A percentile compares a stretch with the other conserved stretches of the same genome.
Evolutionary conservation across 345 rosid genomes (phyloP).

Genomic region (Eutrema yunnanense): DNA sequence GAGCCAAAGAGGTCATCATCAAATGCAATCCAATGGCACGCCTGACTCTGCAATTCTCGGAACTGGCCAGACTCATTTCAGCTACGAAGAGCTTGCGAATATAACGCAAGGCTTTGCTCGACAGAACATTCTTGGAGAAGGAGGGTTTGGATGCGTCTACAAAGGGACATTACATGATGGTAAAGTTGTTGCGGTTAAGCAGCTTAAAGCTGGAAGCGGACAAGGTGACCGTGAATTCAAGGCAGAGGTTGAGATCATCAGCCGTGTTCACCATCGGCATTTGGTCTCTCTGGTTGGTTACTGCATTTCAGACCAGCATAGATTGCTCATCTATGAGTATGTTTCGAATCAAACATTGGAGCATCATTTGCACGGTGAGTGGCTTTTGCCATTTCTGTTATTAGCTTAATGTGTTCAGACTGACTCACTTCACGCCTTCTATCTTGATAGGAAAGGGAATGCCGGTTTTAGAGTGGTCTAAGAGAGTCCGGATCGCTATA

Average conservation of each 20-base stretch:
- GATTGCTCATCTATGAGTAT: slow-evolving; percentile 82
- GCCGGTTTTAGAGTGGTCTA: slow-evolving; percentile 70
- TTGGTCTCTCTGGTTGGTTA: slow-evolving; percentile 91
- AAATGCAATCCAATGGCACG: slow-evolving; percentile 27
- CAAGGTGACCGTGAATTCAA: slow-evolving; percentile 94
- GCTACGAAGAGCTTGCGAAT: slow-evolving; percentile 66
- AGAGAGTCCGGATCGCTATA: slow-evolving; percentile 75
- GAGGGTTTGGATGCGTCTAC: slow-evolving; percentile 90
- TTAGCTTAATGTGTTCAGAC: neutral
- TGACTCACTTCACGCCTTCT: neutral
- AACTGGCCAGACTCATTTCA: slow-evolving; percentile 48
- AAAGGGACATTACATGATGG: slow-evolving; percentile 57
- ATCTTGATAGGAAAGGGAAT: slow-evolving; percentile 38
- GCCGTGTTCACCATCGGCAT: slow-evolving; percentile 91
- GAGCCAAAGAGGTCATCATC: slow-evolving; percentile 35
- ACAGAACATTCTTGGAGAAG: slow-evolving; percentile 80
- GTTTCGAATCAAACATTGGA: slow-evolving; percentile 81
- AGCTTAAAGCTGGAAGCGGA: slow-evolving; percentile 86
- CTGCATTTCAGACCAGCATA: slow-evolving; percentile 54
- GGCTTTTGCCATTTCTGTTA: neutral
- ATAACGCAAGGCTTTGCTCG: slow-evolving; percentile 73
- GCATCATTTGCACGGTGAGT: slow-evolving; percentile 83
- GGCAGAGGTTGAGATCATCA: slow-evolving; percentile 94
- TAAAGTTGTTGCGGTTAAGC: slow-evolving; percentile 74
- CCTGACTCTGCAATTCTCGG: slow-evolving; percentile 46